Conservation (phyloP, 2,329 filamentous ascomycete species). For the Ceratocystiopsis sp. region DNA sequence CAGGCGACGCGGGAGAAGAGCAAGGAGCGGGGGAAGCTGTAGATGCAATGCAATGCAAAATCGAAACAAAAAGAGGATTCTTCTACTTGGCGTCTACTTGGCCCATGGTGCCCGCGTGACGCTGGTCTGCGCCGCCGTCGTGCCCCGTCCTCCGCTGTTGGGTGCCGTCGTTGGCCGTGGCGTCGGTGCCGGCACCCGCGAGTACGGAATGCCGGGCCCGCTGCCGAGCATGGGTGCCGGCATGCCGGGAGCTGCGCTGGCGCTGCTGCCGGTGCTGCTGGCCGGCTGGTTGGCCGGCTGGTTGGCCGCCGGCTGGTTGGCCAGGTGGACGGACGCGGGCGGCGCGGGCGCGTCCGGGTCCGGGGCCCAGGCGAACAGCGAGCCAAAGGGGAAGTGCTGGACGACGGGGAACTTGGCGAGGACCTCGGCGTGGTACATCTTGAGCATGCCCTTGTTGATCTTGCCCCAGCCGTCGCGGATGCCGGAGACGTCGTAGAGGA, state of each 20-base stretch:
- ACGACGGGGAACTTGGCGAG: conserved; percentile 94
- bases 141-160: no score
- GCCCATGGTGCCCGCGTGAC: conserved; percentile 1
- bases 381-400: conserved; percentile 83
- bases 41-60: no score
- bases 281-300: no score
- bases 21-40: conserved; percentile 19
- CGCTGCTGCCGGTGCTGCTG: no score
- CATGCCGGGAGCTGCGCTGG: neutral
- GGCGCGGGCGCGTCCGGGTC: conserved; percentile 42
- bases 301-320: conserved; percentile 38
- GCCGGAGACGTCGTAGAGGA: conserved; percentile 85
- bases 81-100: neutral
- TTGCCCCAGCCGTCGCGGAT: conserved; percentile 92
- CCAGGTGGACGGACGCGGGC: conserved; percentile 36
- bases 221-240: neutral
- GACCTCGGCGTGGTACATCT: conserved; percentile 97
- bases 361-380: conserved; percentile 58
- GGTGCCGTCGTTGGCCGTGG: neutral
- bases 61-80: neutral
- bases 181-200: conserved; percentile 12
- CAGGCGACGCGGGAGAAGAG: conserved; percentile 31
- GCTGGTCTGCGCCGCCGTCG: neutral
- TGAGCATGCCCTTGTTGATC: conserved; percentile 98
- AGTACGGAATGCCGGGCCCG: conserved; percentile 19